Evolutionary conservation across 768 basidiomycete genomes (phyloP), one percentile per base, ranked within the genome.

Genomic region (Piloderma croceum): DNA sequence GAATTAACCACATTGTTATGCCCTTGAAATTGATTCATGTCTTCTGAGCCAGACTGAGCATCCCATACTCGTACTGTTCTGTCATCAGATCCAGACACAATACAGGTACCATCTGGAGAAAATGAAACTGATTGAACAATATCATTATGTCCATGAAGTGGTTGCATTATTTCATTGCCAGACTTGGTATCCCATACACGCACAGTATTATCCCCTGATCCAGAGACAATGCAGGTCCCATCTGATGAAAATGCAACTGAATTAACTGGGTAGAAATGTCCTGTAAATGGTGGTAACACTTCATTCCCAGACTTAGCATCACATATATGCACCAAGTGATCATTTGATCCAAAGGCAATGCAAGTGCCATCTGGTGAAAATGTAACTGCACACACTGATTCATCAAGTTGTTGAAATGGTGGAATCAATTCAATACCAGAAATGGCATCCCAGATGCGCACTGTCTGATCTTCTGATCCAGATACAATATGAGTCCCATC

Each of bases 1-100:
- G 21, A 42, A 9, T 13, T 24, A 7, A 42, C 35, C 20, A 15
- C 13, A 31, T 41, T 31, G 31, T 5, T 34, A 19, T 41, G 39
- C 18, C 29, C 41, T 15, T 36, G n/a, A n/a, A n/a, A n/a, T n/a
- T n/a, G n/a, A n/a, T n/a, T n/a, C n/a, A n/a, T n/a, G n/a, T n/a
- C n/a, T n/a, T n/a, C n/a, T n/a, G n/a, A n/a, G n/a, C n/a, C n/a
- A n/a, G n/a, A n/a, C n/a, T n/a, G n/a, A n/a, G n/a, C n/a, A n/a
- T n/a, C n/a, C n/a, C n/a, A n/a, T n/a, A n/a, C n/a, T n/a, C n/a
- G n/a, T n/a, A n/a, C n/a, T n/a, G n/a, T n/a, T n/a, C n/a, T n/a
- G n/a, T n/a, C n/a, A n/a, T n/a, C n/a, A n/a, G n/a, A n/a, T n/a
- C n/a, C n/a, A n/a, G n/a, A n/a, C n/a, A n/a, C n/a, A n/a, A n/a